Base-by-base conservation (phyloP, 2,329 filamentous ascomycete species). In the Allantophomopsis lycopodina region DNA sequence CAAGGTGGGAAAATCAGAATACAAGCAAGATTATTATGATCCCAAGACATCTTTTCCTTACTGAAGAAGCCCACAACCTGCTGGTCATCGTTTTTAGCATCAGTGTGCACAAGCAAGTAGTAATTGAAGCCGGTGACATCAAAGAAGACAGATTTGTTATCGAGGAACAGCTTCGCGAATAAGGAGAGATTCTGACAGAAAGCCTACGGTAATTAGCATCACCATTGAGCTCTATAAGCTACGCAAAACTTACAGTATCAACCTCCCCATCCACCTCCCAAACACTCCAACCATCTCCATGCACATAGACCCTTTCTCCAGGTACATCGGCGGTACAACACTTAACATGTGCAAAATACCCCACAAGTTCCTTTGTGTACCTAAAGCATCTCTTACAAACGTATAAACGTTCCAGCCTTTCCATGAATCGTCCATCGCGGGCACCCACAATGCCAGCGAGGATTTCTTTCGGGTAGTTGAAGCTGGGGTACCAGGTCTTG, bases 11-110 rank as follows among this genome's bases (percentile, higher is more conserved):
- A 96, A 13, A 96, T 74, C 6, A 96, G 69, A 50, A 98, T 98
- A 56, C 91, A 98, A 1, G 91, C 91, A 5, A 98, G 71, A 49
- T 96, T 98, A 60, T 98, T 96, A 53, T 89, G 88, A 54, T 98
- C 91, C 89, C 91, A 98, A 3, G 86, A 94, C 68, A 95, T 83
- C 59, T 96, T 96, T 60, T 98, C 91, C 57, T 98, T 96, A 46
- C 84, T 93, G 65, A 96, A 98, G 69, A 96, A 96, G n/a, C 91
- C 91, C 1, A 89, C 75, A 21, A 95, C 79, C 53, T 80, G 76
- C 15, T 60, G 54, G 32, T 59, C 56, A 15, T 52, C 13, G 28
- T 44, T 39, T 7, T 41, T 7, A 68, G 68, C 49, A n/a, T 73
- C 65, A 7, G 77, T 82, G 54, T 88, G 82, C 35, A 91, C 82